phyloP scores from a whole-genome alignment of 1,284 basidiomycete genomes.

The Fomitopsis palustris region DNA sequence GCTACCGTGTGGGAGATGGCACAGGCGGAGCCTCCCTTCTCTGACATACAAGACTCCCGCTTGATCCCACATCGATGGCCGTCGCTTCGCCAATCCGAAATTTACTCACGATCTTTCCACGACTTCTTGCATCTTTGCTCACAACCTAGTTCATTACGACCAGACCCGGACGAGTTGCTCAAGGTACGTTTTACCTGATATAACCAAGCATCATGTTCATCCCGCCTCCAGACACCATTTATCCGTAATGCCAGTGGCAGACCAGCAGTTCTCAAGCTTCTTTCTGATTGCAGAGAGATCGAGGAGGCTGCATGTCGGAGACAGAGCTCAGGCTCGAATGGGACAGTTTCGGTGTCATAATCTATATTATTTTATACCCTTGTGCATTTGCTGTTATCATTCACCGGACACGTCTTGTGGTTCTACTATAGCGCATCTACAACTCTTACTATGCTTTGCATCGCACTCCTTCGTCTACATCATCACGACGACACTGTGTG shows the following conservation, averaged over 20 bases:
- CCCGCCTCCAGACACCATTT: conserved; percentile 47
- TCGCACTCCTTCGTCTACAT: neutral
- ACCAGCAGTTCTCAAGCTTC: conserved; percentile 57
- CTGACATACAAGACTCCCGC: conserved; percentile 43
- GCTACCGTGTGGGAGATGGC: conserved; percentile 82
- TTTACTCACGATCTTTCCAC: conserved; percentile 67
- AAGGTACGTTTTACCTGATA: conserved; percentile 43
- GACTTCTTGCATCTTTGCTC: conserved; percentile 71
- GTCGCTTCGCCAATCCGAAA: conserved; percentile 49
- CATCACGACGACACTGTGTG: neutral
- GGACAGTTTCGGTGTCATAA: conserved; percentile 30
- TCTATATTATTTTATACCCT: conserved; percentile 18
- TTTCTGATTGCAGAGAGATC: conserved; percentile 63
- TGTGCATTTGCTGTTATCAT: conserved; percentile 4
- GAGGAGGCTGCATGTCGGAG: conserved; percentile 49
- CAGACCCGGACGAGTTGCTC: conserved; percentile 53
- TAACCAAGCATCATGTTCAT: neutral
- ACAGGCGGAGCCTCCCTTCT: conserved; percentile 69
- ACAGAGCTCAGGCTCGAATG: conserved; percentile 33
- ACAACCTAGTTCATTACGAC: conserved; percentile 51
- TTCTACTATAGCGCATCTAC: conserved; percentile 6
- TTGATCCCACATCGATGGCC: conserved; percentile 63
- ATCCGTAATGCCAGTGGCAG: conserved; percentile 67
- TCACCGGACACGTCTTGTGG: conserved; percentile 2
- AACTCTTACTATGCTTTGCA: neutral